Evolutionary conservation across 805 yeast species (phyloP), one percentile per base, ranked within the genome.

Genomic region (Blastobotrys americana): DNA sequence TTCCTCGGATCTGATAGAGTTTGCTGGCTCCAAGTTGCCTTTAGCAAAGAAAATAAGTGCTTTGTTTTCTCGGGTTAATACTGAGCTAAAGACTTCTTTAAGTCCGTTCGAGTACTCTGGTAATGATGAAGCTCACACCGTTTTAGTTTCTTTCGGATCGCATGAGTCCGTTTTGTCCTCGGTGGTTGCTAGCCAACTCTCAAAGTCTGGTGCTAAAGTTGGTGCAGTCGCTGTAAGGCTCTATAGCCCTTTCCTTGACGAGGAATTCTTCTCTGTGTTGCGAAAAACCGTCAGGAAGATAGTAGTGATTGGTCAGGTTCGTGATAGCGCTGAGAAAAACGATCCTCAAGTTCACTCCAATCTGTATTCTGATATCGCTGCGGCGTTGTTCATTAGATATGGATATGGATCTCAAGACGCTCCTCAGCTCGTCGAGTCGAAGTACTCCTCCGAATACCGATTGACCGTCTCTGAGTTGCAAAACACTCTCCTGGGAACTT

Each of bases 81-180:
- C 65, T 16, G 61, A 71, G n/a, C 64, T 78, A 16, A 81, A 80
- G 28, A 69, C 82, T 13, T 49, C 63, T 15, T 77, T 76, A 58
- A 63, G 71, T 39, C 77, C 81, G 21, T 83, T 84, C 57, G 86
- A 84, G 63, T 86, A 82, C 64, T 66, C 61, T 47, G 96, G 96
- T 43, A 69, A 70, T 43, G 60, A 61, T 6, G 63, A 70, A 44
- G 81, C 95, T 5, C 76, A 76, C 37, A 77, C 82, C 19, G 84
- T 89, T n/a, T 80, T 84, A 61, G 90, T 88, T 27, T 71, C 80
- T n/a, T 79, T 83, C 52, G 95, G 96, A 19, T 71, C 93, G 34
- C 64, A 73, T 36, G 88, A 83, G 60, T 67, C 82, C 15, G 69
- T 77, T 44, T 65, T 77, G 45, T 71, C 84, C 34, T 55, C 74